Evolutionary conservation across 352 stramenopile species (phyloP), one percentile per base, ranked within the genome.

Genomic region (Elongisporangium prolatum): DNA sequence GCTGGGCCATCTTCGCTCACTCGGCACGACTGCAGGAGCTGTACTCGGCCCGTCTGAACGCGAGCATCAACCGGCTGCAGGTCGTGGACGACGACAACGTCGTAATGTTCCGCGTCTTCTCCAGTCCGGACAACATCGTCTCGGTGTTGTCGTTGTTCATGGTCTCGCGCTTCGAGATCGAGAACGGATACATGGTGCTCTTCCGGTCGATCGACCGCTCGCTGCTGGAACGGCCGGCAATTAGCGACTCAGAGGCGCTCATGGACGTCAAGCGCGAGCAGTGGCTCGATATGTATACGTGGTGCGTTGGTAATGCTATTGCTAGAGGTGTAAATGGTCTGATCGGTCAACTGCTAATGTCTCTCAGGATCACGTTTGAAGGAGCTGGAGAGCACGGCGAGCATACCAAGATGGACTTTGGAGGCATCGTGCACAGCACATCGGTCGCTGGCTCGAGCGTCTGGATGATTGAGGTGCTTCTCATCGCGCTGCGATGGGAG

Each of bases 401-500:
- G 34, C 52, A 72, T 40, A 71, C 71, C 16, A 54, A 68, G 11
- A 74, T 86, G 25, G 75, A 75, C 40, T 86, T 86, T 34, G 77
- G 80, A 0, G 80, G 80, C 2, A 74, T 75, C 34, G 57, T 84
- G 8, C 61, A 68, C 50, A 69, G 77, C 53, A 75, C 64, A 4
- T 63, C 62, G 2, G 73, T 74, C 9, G 73, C 71, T 17, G 72
- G 65, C 21, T 72, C 73, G 18, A 65, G 74, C 21, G 61, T 79
- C 40, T 90, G 80, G 76, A 86, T 89, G 74, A 68, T 89, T 18
- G 76, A 89, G 48, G 74, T 85, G 24, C 63, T 89, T 54, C 62
- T 86, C 22, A 80, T 89, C 14, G 72, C 73, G 16, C 62, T 88
- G 52, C 75, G 72, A 3, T 89, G 74, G 73, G 77, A 89, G 56